These are phyloP conservation scores for Suillus subluteus DNA, from an alignment of 768 basidiomycete species.

Conservation along the genomic window DNA sequence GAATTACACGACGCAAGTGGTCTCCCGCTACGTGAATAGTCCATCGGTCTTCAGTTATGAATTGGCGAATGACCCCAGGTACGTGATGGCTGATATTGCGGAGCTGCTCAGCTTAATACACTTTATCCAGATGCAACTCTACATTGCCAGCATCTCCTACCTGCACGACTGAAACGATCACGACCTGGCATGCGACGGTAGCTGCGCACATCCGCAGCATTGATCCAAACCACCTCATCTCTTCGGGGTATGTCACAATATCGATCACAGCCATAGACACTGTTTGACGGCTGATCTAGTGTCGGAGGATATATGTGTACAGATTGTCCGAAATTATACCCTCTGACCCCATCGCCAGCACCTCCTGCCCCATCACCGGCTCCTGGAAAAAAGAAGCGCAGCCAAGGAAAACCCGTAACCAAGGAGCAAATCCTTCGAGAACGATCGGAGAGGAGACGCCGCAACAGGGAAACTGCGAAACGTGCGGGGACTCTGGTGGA, in stretches of 20 bases:
- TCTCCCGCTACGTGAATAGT: conserved; percentile 57
- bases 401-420: conserved; percentile 44
- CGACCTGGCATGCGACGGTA: conserved; percentile 55
- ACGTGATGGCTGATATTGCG: not conserved
- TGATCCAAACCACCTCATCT: conserved; percentile 68
- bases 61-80: conserved; percentile 70
- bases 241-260: conserved; percentile 53
- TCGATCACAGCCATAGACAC: conserved; percentile 7
- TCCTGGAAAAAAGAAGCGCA: conserved; percentile 40
- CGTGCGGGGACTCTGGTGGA: conserved; percentile 34
- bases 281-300: conserved; percentile 30
- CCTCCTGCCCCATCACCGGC: conserved; percentile 46
- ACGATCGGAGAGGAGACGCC: conserved; percentile 52
- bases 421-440: conserved; percentile 50
- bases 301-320: conserved; percentile 61
- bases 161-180: conserved; percentile 58
- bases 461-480: conserved; percentile 40
- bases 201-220: conserved; percentile 46
- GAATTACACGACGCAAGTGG: conserved; percentile 59
- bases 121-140: conserved; percentile 55
- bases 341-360: conserved; percentile 35
- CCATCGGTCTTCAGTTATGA: conserved; percentile 62
- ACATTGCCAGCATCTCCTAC: conserved; percentile 43
- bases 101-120: conserved; percentile 6
- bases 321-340: conserved; percentile 60